These are phyloP conservation scores for Anisogramma anomala DNA, from an alignment of 2,329 filamentous ascomycete species.

Conservation along the genomic window DNA sequence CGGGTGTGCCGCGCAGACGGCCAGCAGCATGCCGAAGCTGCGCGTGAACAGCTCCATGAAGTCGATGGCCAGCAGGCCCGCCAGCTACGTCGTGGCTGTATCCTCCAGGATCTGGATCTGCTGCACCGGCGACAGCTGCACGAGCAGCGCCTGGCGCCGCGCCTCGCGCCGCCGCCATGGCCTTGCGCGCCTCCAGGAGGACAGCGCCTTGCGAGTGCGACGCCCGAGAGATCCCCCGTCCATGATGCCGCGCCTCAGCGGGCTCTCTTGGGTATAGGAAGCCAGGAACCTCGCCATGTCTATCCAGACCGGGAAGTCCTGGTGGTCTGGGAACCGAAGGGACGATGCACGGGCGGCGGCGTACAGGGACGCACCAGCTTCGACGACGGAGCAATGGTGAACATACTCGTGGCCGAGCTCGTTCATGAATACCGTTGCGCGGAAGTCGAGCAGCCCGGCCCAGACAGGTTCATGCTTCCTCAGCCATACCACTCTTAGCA, in stretches of 20 bases:
- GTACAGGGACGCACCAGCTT: slow-evolving; percentile 18
- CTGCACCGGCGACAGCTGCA: slow-evolving; percentile 17
- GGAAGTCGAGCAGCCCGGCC: slow-evolving; percentile 19
- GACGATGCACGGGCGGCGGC: slow-evolving; percentile 10
- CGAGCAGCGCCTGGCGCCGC: slow-evolving; percentile 8
- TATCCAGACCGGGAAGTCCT: slow-evolving; percentile 12
- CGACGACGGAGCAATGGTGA: slow-evolving; percentile 16
- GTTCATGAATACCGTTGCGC: slow-evolving; percentile 16
- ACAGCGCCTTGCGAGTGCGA: too few species aligned
- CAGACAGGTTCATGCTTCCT: slow-evolving; percentile 18
- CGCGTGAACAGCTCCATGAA: slow-evolving; percentile 18
- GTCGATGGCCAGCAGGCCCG: slow-evolving; percentile 18
- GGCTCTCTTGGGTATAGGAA: slow-evolving; percentile 6
- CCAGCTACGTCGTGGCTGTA: slow-evolving; percentile 15
- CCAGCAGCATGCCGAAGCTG: slow-evolving; percentile 13
- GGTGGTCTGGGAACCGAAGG: background rate
- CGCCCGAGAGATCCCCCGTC: too few species aligned
- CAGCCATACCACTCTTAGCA: slow-evolving; percentile 6
- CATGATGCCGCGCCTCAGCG: slow-evolving; percentile 10
- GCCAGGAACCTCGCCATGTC: slow-evolving; percentile 16
- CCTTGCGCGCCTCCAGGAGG: too few species aligned
- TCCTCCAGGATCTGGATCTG: slow-evolving; percentile 18
- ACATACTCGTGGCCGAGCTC: slow-evolving; percentile 17
- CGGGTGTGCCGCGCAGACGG: slow-evolving; percentile 6
- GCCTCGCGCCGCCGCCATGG: too few species aligned